These are phyloP conservation scores for Kwoniella europaea DNA, from an alignment of 768 basidiomycete genomes.

Conservation along the genomic window DNA sequence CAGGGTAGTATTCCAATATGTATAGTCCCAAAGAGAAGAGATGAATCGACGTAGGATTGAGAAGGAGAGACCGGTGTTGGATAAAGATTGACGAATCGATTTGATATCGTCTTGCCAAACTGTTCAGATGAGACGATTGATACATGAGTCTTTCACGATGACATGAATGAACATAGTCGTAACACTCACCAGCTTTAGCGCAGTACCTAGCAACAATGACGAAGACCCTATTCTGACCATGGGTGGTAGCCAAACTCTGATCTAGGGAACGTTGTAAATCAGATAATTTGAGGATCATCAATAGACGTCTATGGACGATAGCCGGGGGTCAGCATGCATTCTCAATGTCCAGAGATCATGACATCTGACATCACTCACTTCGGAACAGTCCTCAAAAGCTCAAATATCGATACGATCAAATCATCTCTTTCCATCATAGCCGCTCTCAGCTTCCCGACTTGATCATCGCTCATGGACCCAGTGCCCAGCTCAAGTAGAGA, in stretches of 20 bases:
- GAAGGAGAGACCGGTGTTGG: conserved; percentile 33
- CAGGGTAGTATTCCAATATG: conserved; percentile 44
- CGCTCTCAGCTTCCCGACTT: conserved; percentile 78
- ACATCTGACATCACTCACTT: conserved; percentile 61
- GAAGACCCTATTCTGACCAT: conserved; percentile 77
- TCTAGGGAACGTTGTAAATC: conserved; percentile 86
- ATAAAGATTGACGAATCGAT: conserved; percentile 20
- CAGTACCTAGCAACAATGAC: conserved; percentile 90
- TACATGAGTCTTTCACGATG: conserved; percentile 19
- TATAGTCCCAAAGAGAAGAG: conserved; percentile 28
- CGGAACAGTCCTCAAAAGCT: conserved; percentile 83
- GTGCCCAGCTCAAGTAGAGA: conserved; percentile 42
- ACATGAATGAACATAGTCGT: not conserved
- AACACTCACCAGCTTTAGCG: conserved; percentile 56
- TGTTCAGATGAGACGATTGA: conserved; percentile 58
- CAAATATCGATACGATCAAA: conserved; percentile 79
- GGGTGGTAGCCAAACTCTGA: conserved; percentile 82
- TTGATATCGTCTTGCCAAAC: conserved; percentile 46
- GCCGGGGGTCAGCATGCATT: conserved; percentile 63
- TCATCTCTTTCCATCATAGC: conserved; percentile 85
- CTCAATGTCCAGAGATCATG: no score
- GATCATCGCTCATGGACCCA: conserved; percentile 64
- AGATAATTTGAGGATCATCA: conserved; percentile 67
- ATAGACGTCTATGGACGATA: conserved; percentile 47
- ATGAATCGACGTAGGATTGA: conserved; percentile 25